Base-by-base conservation (phyloP, 2,329 filamentous ascomycete species). In the Fusarium sp. region DNA sequence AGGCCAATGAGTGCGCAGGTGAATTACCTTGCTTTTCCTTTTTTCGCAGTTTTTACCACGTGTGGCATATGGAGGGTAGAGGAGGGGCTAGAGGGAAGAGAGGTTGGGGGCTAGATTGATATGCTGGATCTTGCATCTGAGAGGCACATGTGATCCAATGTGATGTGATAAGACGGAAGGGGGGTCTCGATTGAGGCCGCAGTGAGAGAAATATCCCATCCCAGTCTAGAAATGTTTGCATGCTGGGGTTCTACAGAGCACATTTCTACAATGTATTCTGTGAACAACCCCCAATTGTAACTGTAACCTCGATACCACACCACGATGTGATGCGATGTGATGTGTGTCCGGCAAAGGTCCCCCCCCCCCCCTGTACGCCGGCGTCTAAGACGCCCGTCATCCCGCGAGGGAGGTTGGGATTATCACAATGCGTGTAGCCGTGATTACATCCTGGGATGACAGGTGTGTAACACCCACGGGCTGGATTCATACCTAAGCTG, bases 31-130 rank as follows among this genome's bases (percentile, higher is more conserved):
- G 58, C 44, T 54, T 60, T 53, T 22, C 14, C n/a, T 17, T n/a
- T 60, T 50, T 54, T 53, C 53, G 38, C 53, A 22, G 51, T 17
- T 44, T 55, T 42, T 64, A 39, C 71, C 75, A 77, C 75, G 75
- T 76, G 75, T 62, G 50, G 47, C 58, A 35, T 44, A 44, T 30
- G 38, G 48, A 50, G 28, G 57, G 41, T 54, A 48, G 69, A 70
- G 63, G 70, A 73, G 70, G 45, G 48, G 20, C 45, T 48, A 48
- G 45, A 48, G 45, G 26, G 63, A 60, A 28, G 55, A 26, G 56
- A 62, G 45, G 65, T 72, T 67, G 69, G 69, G 74, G 74, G 63
- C 57, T 22, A 65, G 64, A 76, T 75, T 70, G 54, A 55, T 71
- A 61, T 70, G 60, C 67, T 70, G 66, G 59, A 70, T 71, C 69